Conservation (phyloP, 495 filamentous ascomycete species). For the Bombardia bombarda region DNA sequence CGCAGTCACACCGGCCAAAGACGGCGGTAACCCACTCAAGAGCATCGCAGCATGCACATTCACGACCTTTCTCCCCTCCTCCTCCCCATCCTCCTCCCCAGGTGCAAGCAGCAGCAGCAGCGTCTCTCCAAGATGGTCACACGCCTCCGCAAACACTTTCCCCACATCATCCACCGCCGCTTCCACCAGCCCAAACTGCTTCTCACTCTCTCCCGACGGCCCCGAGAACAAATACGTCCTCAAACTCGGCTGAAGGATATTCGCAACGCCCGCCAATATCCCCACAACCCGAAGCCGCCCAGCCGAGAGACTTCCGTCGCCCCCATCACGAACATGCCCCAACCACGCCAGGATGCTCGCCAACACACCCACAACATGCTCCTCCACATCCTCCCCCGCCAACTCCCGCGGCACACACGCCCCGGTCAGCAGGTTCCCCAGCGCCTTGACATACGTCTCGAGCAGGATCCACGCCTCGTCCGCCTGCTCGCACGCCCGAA, state of each 20-base stretch:
- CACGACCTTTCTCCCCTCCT: background rate
- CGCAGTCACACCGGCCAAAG: background rate
- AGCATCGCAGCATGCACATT: background rate
- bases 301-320: background rate
- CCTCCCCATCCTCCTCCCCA: too few species aligned
- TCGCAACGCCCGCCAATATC: conserved; percentile 6
- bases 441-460: conserved; percentile 28
- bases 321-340: background rate
- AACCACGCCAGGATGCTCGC: conserved; percentile 13
- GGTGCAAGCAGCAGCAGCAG: too few species aligned
- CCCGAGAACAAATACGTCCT: conserved; percentile 5
- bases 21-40: background rate
- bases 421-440: conserved; percentile 15
- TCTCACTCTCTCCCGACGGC: background rate
- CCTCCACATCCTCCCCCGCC: conserved; percentile 12
- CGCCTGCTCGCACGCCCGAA: conserved; percentile 16
- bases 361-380: conserved; percentile 14
- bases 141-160: background rate
- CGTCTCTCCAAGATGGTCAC: background rate
- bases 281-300: conserved; percentile 11
- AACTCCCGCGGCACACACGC: conserved; percentile 22
- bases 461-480: conserved; percentile 28
- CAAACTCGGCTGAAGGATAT: conserved; percentile 14
- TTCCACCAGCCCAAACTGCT: background rate
- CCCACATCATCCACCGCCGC: background rate